These are phyloP conservation scores for Nyctanthes arbortristis DNA, from an alignment of 257 asterid genomes.

Conservation along the genomic window DNA sequence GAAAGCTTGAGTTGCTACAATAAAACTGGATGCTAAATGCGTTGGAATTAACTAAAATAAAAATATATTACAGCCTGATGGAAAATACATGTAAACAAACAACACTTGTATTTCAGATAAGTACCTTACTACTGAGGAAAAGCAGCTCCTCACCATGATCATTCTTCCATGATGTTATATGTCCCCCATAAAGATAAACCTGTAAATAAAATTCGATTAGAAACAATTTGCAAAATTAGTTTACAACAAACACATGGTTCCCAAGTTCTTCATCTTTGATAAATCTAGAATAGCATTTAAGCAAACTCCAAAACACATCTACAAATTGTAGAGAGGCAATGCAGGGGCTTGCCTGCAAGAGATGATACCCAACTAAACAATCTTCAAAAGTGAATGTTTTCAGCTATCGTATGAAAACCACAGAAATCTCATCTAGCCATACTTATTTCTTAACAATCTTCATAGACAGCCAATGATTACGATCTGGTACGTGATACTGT, in stretches of 20 bases:
- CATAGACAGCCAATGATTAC: too few species aligned
- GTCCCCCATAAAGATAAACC: slow-evolving; percentile 84
- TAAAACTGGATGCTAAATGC: slow-evolving; percentile 9
- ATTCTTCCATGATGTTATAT: slow-evolving; percentile 91
- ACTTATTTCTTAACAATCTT: background rate
- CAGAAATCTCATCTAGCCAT: background rate
- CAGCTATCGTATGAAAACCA: background rate
- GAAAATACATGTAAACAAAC: slow-evolving; percentile 17
- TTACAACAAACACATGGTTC: background rate
- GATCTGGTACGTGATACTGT: background rate
- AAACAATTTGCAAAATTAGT: slow-evolving; percentile 3
- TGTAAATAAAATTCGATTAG: slow-evolving; percentile 26
- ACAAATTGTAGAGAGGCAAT: background rate
- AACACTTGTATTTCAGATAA: slow-evolving; percentile 22
- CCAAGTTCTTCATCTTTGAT: background rate
- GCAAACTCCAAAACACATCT: too few species aligned
- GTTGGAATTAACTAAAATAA: background rate
- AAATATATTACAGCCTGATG: slow-evolving; percentile 16
- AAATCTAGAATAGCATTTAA: slow-evolving; percentile 3
- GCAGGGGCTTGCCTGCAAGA: background rate
- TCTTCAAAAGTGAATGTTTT: slow-evolving; percentile 15
- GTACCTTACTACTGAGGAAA: slow-evolving; percentile 88
- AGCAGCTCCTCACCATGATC: slow-evolving; percentile 89
- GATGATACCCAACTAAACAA: background rate
- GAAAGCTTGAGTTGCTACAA: slow-evolving; percentile 5